Evolutionary conservation across 2,329 filamentous ascomycete genomes (phyloP), one percentile per base, ranked within the genome.

Genomic region (Phoma sp.): DNA sequence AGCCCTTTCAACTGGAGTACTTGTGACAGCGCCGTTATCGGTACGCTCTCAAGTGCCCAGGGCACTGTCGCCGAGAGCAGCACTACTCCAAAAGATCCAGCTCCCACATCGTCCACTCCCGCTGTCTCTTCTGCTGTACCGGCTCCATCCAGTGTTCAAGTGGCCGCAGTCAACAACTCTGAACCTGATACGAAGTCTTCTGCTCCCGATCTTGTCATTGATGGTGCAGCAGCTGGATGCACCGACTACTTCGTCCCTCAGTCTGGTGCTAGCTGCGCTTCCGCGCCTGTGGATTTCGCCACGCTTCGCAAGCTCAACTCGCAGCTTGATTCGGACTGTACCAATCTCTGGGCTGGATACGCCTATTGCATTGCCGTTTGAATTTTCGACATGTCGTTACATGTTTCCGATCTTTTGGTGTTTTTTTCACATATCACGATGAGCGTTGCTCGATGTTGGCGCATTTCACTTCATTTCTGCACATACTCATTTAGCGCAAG

Each of bases 341-440:
- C 52, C 36, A 77, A 77, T 58, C 62, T 77, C 19, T 76, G 73
- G 74, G 55, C 66, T 29, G 73, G 67, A 6, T 75, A 73, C 48
- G 60, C 62, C 36, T 75, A 77, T 62, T 78, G 76, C 56, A 63
- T 72, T 44, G 35, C 52, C 6, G 36, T 22, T 15, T 44, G n/a
- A 47, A 17, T 25, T 4, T 38, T 46, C 22, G n/a, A 7, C 12
- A 41, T 33, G 25, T 22, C 10, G 8, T 31, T 10, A 21, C 22
- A 49, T 49, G 29, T 49, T 9, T 49, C 31, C 12, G 45, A 50
- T 45, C 24, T 40, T 45, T 49, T 36, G 17, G 45, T 17, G 33
- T 15, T 25, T 31, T 10, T n/a, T 55, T 55, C 36, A 31, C 40
- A 41, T 37, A 3, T 48, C 39, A 35, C 31, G 21, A 13, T 41